Evolutionary conservation across 345 rosid species (phyloP).

Genomic region (Noccaea caerulescens): DNA sequence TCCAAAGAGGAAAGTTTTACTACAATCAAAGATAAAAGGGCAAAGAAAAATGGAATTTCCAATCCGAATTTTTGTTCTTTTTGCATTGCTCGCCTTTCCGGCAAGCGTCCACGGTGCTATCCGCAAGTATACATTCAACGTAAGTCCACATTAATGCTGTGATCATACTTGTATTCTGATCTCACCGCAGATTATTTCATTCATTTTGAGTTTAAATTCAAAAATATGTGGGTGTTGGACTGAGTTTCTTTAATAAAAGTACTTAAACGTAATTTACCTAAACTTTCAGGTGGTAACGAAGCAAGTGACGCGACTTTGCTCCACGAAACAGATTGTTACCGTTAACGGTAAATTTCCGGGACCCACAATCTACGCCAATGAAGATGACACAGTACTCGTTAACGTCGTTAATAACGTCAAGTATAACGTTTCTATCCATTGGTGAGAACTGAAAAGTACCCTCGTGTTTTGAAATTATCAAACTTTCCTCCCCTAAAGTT

Average conservation of each 20-base stretch:
- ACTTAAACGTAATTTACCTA: not conserved
- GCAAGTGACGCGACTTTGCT: constrained; percentile 41
- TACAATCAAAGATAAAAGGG: not conserved
- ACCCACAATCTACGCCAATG: constrained; percentile 80
- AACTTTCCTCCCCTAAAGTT: not conserved
- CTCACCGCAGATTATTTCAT: not conserved
- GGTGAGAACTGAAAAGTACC: constrained; percentile 50
- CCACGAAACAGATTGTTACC: constrained; percentile 57
- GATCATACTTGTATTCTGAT: not conserved
- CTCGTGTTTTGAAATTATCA: not conserved
- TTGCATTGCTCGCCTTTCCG: constrained; percentile 36
- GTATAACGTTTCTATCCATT: constrained; percentile 83
- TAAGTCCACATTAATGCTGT: constrained; percentile 23
- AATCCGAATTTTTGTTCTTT: constrained; percentile 34
- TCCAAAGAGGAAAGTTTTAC: constrained; percentile 5
- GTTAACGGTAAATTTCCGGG: constrained; percentile 85
- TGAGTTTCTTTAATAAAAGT: not conserved
- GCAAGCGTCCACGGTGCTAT: constrained; percentile 32
- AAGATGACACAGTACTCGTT: constrained; percentile 76
- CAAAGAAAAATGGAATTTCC: constrained; percentile 17
- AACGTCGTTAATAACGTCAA: constrained; percentile 80
- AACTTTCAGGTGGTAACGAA: constrained; percentile 42
- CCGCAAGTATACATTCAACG: constrained; percentile 46
- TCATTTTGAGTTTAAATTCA: not conserved
- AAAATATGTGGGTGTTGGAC: not conserved